Conservation (phyloP, 257 asterid species). For the Apocynum venetum region DNA sequence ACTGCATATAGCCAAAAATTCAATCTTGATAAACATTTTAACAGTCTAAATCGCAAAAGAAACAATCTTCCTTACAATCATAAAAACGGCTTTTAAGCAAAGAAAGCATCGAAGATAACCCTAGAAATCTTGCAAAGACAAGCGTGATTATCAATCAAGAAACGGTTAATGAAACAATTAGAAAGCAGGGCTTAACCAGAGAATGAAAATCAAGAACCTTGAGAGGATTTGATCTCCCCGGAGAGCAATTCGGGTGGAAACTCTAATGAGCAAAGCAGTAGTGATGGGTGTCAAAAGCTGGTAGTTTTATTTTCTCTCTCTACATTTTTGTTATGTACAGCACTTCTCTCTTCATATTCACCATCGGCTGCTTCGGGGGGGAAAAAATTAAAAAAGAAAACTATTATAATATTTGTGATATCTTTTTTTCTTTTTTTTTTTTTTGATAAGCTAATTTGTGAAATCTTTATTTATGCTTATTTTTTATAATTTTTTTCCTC, state of each 20-base stretch:
- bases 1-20: not conserved
- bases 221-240: conserved; percentile 6
- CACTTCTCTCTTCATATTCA: not conserved
- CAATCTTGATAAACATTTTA: not conserved
- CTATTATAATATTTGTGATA: too few relatives aligned
- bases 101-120: not conserved
- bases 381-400: too few relatives aligned
- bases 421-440: too few relatives aligned
- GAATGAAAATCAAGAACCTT: not conserved
- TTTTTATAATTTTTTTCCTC: too few relatives aligned
- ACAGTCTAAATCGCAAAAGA: not conserved
- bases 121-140: conserved; percentile 4
- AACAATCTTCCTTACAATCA: not conserved
- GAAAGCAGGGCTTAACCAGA: not conserved
- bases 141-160: not conserved
- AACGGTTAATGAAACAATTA: not conserved
- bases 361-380: too few relatives aligned
- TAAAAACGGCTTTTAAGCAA: not conserved
- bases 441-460: too few relatives aligned
- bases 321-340: not conserved
- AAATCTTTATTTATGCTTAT: too few relatives aligned
- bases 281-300: not conserved
- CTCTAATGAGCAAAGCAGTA: conserved; percentile 1
- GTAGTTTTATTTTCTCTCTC: not conserved
- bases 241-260: conserved; percentile 3